Conservation (phyloP, 495 filamentous ascomycete species). For the Aspergillus bertholletiae region DNA sequence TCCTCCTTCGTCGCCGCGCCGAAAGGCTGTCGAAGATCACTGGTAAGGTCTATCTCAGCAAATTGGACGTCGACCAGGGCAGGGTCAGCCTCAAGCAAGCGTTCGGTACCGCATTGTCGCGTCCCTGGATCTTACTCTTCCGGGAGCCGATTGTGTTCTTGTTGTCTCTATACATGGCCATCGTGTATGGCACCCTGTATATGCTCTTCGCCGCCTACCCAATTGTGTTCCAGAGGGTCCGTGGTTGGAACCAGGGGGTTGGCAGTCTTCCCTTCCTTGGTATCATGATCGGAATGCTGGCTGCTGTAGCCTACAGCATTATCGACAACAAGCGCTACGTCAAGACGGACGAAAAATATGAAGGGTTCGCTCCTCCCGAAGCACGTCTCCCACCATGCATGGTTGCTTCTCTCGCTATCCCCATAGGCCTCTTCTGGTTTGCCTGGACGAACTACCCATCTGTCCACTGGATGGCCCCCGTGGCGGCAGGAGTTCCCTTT, state of each 20-base stretch:
- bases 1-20: slow-evolving; percentile 53
- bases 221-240: slow-evolving; percentile 69
- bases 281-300: slow-evolving; percentile 78
- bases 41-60: slow-evolving; percentile 53
- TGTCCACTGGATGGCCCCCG: slow-evolving; percentile 67
- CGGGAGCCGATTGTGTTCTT: slow-evolving; percentile 59
- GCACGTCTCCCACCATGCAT: slow-evolving; percentile 45
- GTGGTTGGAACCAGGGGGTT: slow-evolving; percentile 70
- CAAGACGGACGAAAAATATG: slow-evolving; percentile 28
- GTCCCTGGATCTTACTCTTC: slow-evolving; percentile 49
- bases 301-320: slow-evolving; percentile 50
- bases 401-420: slow-evolving; percentile 39
- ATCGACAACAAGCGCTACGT: slow-evolving; percentile 49
- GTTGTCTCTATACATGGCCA: slow-evolving; percentile 69
- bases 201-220: slow-evolving; percentile 81
- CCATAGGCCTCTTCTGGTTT: slow-evolving; percentile 59
- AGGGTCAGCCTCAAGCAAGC: slow-evolving; percentile 29
- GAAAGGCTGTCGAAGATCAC: slow-evolving; percentile 48
- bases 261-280: slow-evolving; percentile 77
- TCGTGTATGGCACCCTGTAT: slow-evolving; percentile 75
- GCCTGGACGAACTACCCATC: slow-evolving; percentile 66
- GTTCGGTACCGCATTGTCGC: slow-evolving; percentile 43
- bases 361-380: slow-evolving; percentile 45
- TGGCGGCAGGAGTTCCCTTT: slow-evolving; percentile 65
- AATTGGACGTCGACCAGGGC: slow-evolving; percentile 44